Evolutionary conservation across 2,329 filamentous ascomycete species (phyloP).

Genomic region (Paraconiothyrium brasiliense): DNA sequence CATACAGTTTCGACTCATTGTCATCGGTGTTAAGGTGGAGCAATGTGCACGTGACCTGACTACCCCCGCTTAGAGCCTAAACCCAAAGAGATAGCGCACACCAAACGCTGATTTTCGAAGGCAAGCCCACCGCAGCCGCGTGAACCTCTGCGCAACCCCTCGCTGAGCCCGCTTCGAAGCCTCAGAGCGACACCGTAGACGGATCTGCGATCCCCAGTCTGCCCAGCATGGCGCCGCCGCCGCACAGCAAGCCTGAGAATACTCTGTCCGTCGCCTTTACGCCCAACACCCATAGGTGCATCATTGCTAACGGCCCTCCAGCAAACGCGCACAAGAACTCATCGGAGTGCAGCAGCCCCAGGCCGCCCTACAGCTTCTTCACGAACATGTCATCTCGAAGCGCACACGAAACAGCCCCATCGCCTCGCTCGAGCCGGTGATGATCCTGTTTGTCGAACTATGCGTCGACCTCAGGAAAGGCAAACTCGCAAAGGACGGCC

Average conservation of each 20-base stretch:
- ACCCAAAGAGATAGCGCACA: slow-evolving; percentile 2
- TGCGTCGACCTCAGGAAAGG: slow-evolving; percentile 98
- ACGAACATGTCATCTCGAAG: slow-evolving; percentile 99
- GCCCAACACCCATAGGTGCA: slow-evolving; percentile 2
- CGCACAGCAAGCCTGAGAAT: slow-evolving; percentile 98
- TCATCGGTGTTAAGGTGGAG: not conserved
- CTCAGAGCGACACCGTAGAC: slow-evolving; percentile 40
- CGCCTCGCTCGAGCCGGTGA: slow-evolving; percentile 94
- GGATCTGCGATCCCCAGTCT: slow-evolving; percentile 35
- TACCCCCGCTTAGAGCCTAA: slow-evolving; percentile 4
- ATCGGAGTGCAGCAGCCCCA: slow-evolving; percentile 95
- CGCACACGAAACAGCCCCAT: slow-evolving; percentile 97
- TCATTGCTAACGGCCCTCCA: slow-evolving; percentile 33
- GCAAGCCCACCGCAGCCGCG: slow-evolving; percentile 18
- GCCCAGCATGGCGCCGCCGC: slow-evolving; percentile 85
- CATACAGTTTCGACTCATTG: not conserved
- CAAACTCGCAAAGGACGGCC: slow-evolving; percentile 96
- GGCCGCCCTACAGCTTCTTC: slow-evolving; percentile 91
- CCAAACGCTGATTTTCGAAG: slow-evolving; percentile 12
- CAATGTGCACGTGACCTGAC: not conserved
- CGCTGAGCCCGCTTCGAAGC: slow-evolving; percentile 39
- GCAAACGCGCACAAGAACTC: slow-evolving; percentile 90
- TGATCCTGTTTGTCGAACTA: slow-evolving; percentile 96
- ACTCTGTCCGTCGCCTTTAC: slow-evolving; percentile 67
- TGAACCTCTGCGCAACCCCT: slow-evolving; percentile 35